These are phyloP conservation scores for Pseudonitzschia multistriata DNA, from an alignment of 108 stramenopile species.

Conservation along the genomic window DNA sequence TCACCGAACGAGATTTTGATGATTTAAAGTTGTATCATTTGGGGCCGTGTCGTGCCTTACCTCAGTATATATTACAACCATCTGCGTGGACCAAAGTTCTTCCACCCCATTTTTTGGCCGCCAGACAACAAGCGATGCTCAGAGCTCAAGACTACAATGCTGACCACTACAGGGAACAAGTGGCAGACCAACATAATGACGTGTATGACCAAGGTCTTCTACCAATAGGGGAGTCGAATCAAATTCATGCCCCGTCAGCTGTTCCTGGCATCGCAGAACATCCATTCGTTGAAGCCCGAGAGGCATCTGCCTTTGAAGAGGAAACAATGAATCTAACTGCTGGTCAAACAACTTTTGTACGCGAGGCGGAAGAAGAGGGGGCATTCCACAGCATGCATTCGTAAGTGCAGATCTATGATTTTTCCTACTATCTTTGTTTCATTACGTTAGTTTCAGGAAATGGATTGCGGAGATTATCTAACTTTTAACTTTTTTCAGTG, in stretches of 20 bases:
- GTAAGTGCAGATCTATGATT: conserved; percentile 19
- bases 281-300: neutral
- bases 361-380: conserved; percentile 40
- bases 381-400: conserved; percentile 29
- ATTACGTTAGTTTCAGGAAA: neutral
- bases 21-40: conserved; percentile 84
- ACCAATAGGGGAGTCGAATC: neutral
- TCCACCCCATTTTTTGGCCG: conserved; percentile 75
- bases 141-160: conserved; percentile 55
- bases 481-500: neutral
- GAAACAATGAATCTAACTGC: neutral
- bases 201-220: neutral
- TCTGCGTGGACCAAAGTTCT: conserved; percentile 81
- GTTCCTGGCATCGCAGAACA: neutral
- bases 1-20: conserved; percentile 81
- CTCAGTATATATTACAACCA: conserved; percentile 77
- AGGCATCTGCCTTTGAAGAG: neutral
- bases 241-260: neutral
- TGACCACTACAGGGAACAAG: conserved; percentile 6
- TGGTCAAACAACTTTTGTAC: conserved; percentile 7
- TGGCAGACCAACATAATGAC: neutral
- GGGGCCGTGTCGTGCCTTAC: conserved; percentile 83
- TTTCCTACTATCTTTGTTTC: conserved; percentile 5
- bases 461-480: neutral
- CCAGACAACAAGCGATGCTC: conserved; percentile 62